Base-by-base conservation (phyloP, 2,329 filamentous ascomycete species). In the Zymoseptoria ardabiliae region DNA sequence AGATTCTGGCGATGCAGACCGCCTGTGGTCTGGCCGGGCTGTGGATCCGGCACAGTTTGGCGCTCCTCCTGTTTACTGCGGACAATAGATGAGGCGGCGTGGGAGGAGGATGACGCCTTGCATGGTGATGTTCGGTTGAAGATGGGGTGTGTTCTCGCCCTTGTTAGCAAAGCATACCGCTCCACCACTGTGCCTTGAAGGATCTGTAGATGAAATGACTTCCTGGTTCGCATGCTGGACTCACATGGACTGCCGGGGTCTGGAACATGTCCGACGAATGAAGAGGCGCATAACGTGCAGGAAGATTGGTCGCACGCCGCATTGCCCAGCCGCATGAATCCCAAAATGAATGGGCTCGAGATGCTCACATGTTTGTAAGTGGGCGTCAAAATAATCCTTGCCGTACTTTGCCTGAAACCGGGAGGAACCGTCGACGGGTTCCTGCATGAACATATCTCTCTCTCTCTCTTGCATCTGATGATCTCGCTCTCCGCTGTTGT, bases 41-140 rank as follows among this genome's bases (percentile, higher is more conserved):
- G 61, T 90, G 96, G 70, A 84, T 91, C 57, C 81, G 94, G 66
- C 94, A 99, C 78, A 85, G 85, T 63, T 82, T 97, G 65, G 94
- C 94, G 51, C 77, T 96, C 70, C 80, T 94, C 66, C 84, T 99
- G 66, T 99, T 99, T 79, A 88, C 88, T 73, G 85, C 89, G 72
- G 94, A 99, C 76, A 99, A 99, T 63, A 62, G 65, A 53, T 65
- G 65, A 54, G 65, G 63, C 64, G 20, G 21, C 30, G 41, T 13
- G 17, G 35, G 35, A 41, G 35, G 35, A 41, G 35, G 13, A 41
- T 17, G 35, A 13, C 35, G 53, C 60, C 60, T 64, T 65, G 60
- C 62, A 53, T 65, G 55, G 58, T 52, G 56, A 58, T 22, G 20
- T 41, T 41, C 17, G 35, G 35, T 41, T 41, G 3, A 41, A 10